Base-by-base conservation (phyloP, 768 basidiomycete species). In the Agrocybe praecox region DNA sequence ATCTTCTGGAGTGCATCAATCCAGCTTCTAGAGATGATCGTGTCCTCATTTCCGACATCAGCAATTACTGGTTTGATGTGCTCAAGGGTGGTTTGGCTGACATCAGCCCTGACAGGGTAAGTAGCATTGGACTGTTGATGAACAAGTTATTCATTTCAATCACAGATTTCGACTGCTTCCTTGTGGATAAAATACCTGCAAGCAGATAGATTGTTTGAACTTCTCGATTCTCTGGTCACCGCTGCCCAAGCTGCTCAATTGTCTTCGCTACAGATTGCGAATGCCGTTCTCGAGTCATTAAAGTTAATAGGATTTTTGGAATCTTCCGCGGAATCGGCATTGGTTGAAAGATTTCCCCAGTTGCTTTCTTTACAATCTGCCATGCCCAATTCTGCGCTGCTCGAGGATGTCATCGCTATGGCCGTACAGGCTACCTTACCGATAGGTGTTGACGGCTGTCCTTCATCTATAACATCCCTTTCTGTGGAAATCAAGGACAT, bases 101-200 rank as follows among this genome's bases (percentile, higher is more conserved):
- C 29, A 57, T 48, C 44, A 21, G 36, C 36, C 19, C 52, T 6
- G 49, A 46, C 49, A 58, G 33, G 42, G 64, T 66, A 2, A 34
- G 32, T 36, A 23, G 26, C 34, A 11, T 33, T 36, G 32, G 62
- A 36, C 33, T 55, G 43, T 21, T 32, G 32, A 11, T 14, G 26
- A 9, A 50, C 40, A 19, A 1, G 19, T 23, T 11, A 8, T 18
- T 33, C 21, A 9, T 45, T n/a, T 47, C 23, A 26, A 26, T 17
- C 40, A 45, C 22, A 62, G 79, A 70, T 50, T 62, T 47, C 53
- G 44, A 54, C 63, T 48, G 69, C 72, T 2, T 61, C 70, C 2
- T 57, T 80, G 14, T 92, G 90, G 90, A 72, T 88, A 43, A 76
- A 72, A 40, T 88, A 81, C 62, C 77, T 88, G 62, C 66, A 72